These are phyloP conservation scores for Aspergillus vadensis DNA, from an alignment of 2,329 filamentous ascomycete genomes.

Conservation along the genomic window DNA sequence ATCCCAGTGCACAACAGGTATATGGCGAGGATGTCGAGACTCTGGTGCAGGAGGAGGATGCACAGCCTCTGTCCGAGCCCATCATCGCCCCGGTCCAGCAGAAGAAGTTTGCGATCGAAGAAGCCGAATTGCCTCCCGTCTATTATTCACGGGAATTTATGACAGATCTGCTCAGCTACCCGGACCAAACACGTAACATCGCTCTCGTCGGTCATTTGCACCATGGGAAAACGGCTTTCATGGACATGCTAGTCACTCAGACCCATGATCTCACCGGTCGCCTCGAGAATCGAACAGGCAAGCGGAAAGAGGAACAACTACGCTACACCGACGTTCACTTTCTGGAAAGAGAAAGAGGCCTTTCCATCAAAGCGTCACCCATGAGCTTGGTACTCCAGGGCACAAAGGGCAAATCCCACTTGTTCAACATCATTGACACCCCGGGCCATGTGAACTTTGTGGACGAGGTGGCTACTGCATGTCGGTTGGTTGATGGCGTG, in stretches of 20 bases:
- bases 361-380: constrained; percentile 89
- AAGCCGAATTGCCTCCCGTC: constrained; percentile 85
- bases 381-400: constrained; percentile 91
- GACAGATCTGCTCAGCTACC: constrained; percentile 94
- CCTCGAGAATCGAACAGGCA: constrained; percentile 78
- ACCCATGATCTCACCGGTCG: constrained; percentile 84
- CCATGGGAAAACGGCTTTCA: constrained; percentile 95
- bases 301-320: constrained; percentile 82
- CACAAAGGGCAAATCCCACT: constrained; percentile 89
- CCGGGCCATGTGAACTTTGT: constrained; percentile 98
- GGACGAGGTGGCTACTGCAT: constrained; percentile 87
- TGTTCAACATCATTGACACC: constrained; percentile 93
- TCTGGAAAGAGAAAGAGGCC: constrained; percentile 81
- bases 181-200: constrained; percentile 90
- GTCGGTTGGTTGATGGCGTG: constrained; percentile 86
- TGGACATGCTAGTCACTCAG: constrained; percentile 97
- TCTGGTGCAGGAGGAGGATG: constrained; percentile 94
- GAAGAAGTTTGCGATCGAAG: constrained; percentile 95
- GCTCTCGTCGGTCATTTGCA: constrained; percentile 91
- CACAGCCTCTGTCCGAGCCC: constrained; percentile 85
- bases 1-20: constrained; percentile 94
- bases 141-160: constrained; percentile 88
- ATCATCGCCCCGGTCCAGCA: constrained; percentile 91
- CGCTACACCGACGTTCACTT: constrained; percentile 93
- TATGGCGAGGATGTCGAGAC: constrained; percentile 95